Evolutionary conservation across 768 basidiomycete species (phyloP).

Genomic region (Serpula lacrymans): DNA sequence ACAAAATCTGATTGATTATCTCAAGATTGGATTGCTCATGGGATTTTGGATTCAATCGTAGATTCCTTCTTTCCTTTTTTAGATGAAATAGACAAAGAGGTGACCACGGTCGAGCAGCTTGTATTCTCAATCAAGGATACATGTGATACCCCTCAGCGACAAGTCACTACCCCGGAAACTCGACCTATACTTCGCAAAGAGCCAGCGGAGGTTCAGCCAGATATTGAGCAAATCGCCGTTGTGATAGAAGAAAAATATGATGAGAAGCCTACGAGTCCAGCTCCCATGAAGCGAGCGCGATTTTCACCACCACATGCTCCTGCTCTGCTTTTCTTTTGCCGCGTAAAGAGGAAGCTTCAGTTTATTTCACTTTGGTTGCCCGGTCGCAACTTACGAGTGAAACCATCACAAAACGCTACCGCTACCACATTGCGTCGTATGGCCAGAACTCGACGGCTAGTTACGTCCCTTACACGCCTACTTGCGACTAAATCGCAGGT

Average conservation of each 20-base stretch:
- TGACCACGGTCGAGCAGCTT: constrained; percentile 70
- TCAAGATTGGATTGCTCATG: constrained; percentile 92
- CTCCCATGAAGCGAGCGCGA: constrained; percentile 6
- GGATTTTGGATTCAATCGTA: constrained; percentile 88
- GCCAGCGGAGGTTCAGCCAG: no score
- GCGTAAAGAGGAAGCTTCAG: constrained; percentile 30
- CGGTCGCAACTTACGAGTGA: constrained; percentile 6
- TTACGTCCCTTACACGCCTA: constrained; percentile 73
- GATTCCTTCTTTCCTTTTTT: constrained; percentile 90
- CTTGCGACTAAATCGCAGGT: constrained; percentile 83
- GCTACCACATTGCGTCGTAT: constrained; percentile 66
- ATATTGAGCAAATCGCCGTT: background rate
- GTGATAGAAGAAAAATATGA: constrained; percentile 1
- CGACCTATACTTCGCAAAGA: no score
- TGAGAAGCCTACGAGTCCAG: constrained; percentile 9
- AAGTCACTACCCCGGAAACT: background rate
- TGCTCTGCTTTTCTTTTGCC: constrained; percentile 30
- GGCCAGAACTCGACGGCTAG: constrained; percentile 71
- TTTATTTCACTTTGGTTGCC: constrained; percentile 3
- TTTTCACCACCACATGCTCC: constrained; percentile 21
- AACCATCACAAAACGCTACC: constrained; percentile 28
- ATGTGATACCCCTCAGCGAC: background rate
- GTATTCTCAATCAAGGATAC: constrained; percentile 43
- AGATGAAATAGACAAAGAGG: constrained; percentile 77
- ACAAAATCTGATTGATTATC: no score